Base-by-base conservation (phyloP, 1,139 yeast species). In the Debaryomyces robertsiae region DNA sequence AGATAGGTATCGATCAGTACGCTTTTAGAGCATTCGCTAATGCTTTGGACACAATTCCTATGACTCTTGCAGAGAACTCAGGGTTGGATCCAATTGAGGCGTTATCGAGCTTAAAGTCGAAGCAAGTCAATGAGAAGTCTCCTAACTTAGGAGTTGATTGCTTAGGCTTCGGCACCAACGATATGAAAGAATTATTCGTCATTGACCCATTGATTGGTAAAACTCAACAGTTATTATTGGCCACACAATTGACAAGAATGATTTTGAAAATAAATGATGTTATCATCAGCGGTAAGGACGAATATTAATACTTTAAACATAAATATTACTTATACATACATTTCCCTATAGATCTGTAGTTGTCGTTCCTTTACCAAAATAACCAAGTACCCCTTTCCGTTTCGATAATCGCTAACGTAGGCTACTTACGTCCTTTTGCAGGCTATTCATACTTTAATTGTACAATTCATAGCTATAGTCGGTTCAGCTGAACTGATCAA, bases 231-330 rank as follows among this genome's bases (percentile, higher is more conserved):
- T 78, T 93, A 51, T 72, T 89, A 60, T 77, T 94, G 63, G 98
- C 98, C 36, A 93, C 98, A 5, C 98, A 93, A 69, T 77, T 93
- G 61, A 90, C 98, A 44, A 80, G 98, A 71, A 94, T 93, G 98
- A 90, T 94, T 48, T 77, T 93, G 61, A 93, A 93, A 75, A 94
- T 93, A 58, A 94, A 93, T 64, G 93, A 93, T 63, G 98, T 93
- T 46, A 93, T 93, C 57, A 85, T 91, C 49, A 86, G 89, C 59
- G 96, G 96, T 38, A 84, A 84, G 61, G 95, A 84, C 61, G 90
- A 82, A 49, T 83, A 82, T 57, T 82, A 63, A 33, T 32, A 27
- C 36, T 30, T 13, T 16, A 33, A 36, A 17, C 22, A 33, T 25
- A 32, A 25, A 33, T 24, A 33, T 33, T 25, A 25, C 28, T 16